Evolutionary conservation across 2,329 filamentous ascomycete species (phyloP).

Genomic region (Xylariaceae sp.): DNA sequence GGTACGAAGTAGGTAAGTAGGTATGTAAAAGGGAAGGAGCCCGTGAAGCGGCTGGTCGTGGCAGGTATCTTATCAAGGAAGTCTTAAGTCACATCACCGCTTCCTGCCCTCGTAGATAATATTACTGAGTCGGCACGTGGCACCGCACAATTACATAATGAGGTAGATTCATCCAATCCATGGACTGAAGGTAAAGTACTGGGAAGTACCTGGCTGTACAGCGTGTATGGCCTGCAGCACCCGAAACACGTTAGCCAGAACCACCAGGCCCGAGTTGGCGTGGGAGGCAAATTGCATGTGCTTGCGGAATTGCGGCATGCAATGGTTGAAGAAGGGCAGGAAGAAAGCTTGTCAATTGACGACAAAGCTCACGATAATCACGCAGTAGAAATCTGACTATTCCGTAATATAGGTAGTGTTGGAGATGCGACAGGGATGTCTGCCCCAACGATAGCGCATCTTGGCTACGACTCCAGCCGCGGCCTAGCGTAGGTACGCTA

Average conservation of each 20-base stretch:
- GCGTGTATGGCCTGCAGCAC: not conserved
- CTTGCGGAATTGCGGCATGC: not conserved
- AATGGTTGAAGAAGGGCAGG: not conserved
- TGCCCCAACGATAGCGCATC: not conserved
- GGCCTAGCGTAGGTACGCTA: not conserved
- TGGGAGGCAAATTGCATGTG: not conserved
- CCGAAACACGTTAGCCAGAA: not conserved
- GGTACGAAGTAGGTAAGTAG: not conserved
- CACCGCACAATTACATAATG: not conserved
- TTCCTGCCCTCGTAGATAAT: not conserved
- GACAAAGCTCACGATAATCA: conserved; percentile 18
- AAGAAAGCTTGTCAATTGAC: conserved; percentile 1
- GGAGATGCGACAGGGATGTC: conserved; percentile 8
- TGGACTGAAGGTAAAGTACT: not conserved
- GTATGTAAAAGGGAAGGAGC: not conserved
- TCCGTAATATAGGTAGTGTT: conserved; percentile 4
- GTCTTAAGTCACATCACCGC: not conserved
- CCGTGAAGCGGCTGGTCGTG: not conserved
- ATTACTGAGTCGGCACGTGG: not conserved
- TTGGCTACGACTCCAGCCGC: conserved; percentile 1
- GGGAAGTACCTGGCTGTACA: not conserved
- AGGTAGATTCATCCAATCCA: not conserved
- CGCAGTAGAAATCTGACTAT: not conserved
- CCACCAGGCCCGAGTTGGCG: conserved; percentile 1
- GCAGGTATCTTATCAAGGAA: not conserved